Evolutionary conservation across 2,329 filamentous ascomycete genomes (phyloP), one percentile per base, ranked within the genome.

Genomic region (Monosporascus sp.): DNA sequence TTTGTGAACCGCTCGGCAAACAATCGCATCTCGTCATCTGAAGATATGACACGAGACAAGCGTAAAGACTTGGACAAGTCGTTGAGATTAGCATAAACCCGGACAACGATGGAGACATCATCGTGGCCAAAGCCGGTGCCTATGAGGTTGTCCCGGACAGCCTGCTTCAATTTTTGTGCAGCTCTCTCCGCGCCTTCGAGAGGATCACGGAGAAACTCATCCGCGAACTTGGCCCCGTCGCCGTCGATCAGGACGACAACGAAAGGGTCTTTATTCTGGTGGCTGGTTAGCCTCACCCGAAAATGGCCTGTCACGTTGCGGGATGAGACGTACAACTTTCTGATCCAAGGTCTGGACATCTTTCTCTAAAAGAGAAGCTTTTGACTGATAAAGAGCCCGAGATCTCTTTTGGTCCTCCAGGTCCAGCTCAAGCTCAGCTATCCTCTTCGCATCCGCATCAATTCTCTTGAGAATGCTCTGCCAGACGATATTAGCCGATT

Each of bases 1-100:
- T 69, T 69, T 52, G 66, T 69, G 59, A 69, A 67, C 38, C 64
- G 61, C 47, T 69, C 66, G 7, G 65, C 66, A 58, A 69, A 69
- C 14, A 61, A n/a, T 22, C 58, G 64, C 59, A 69, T 65, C 17
- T 63, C 62, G 2, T 69, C 67, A 19, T 68, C 66, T 50, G 53
- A 55, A 20, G 67, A 60, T 55, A 66, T 67, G 58, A 68, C 54
- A 54, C 61, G 61, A 49, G 67, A 69, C 45, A 67, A 22, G 45
- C 67, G 65, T 49, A 69, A 58, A 19, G 66, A 66, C 56, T 62
- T 68, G 24, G 65, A 62, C 51, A 69, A 53, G 51, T 68, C 67
- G 49, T 64, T 68, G 50, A 69, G 57, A 59, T 69, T 69, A 49
- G 67, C 67, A 59, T 69, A 69, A 52, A 65, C 66, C 41, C 67